These are phyloP conservation scores for Cymbidium sinense DNA, from an alignment of 106 monocot species.

Conservation along the genomic window DNA sequence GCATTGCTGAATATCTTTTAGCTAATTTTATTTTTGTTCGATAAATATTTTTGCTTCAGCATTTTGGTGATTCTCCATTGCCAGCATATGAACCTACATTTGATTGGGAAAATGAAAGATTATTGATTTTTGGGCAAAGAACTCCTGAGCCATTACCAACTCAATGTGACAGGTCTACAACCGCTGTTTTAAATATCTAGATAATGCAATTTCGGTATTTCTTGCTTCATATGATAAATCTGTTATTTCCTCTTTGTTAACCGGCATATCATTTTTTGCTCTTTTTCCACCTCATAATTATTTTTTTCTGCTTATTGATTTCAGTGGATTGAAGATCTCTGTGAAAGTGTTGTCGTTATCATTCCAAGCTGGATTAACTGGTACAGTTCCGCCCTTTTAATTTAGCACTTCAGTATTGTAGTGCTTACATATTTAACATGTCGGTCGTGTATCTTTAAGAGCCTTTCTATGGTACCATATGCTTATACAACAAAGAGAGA, in stretches of 20 bases:
- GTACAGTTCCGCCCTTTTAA: conserved; percentile 22
- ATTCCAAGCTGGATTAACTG: conserved; percentile 88
- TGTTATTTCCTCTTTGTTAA: not conserved
- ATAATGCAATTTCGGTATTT: not conserved
- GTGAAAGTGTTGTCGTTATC: conserved; percentile 89
- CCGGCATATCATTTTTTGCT: not conserved
- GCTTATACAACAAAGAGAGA: conserved; percentile 94
- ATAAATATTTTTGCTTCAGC: conserved; percentile 36
- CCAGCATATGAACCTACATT: conserved; percentile 97
- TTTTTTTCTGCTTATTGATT: conserved; percentile 4
- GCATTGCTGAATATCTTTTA: not conserved
- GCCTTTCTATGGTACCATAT: conserved; percentile 95
- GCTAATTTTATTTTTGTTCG: not conserved
- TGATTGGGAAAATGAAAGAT: conserved; percentile 99
- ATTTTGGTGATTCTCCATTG: conserved; percentile 82
- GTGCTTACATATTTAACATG: conserved; percentile 2
- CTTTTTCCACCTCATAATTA: not conserved
- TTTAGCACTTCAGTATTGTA: not conserved
- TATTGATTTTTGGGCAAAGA: conserved; percentile 89
- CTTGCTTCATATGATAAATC: not conserved
- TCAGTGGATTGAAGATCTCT: conserved; percentile 82
- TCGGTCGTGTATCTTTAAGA: conserved; percentile 37
- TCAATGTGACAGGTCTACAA: conserved; percentile 48
- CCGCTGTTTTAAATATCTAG: not conserved
- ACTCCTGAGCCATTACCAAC: conserved; percentile 49